Percentiles rank a stretch among this genome's conserved stretches.
Conservation (phyloP, 148 eudicot species). For the Rhododendron simsii region DNA sequence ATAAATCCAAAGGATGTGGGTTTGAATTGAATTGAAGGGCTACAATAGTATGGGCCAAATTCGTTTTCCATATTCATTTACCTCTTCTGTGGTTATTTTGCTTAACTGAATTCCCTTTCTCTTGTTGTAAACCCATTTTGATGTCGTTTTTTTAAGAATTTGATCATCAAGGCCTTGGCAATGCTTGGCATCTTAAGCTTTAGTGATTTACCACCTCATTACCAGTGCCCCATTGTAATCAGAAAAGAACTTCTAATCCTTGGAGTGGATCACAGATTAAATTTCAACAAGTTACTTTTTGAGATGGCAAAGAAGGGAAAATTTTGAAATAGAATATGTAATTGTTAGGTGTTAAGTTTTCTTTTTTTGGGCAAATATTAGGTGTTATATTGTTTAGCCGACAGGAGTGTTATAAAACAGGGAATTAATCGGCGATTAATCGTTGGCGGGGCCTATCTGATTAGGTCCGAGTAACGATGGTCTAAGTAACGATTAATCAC, state of each 20-base stretch:
- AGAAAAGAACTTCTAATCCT: neutral
- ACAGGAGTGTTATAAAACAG: neutral
- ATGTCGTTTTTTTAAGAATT: neutral
- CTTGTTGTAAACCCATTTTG: neutral
- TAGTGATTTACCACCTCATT: neutral
- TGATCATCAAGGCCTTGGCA: neutral
- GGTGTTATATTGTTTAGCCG: neutral
- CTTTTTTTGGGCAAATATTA: neutral
- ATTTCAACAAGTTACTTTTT: neutral
- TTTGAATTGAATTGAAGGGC: neutral
- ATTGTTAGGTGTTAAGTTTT: neutral
- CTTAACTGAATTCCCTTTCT: neutral
- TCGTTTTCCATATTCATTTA: neutral
- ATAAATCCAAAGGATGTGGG: neutral
- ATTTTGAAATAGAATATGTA: neutral
- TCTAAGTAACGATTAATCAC: too few relatives aligned
- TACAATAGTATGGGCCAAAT: neutral
- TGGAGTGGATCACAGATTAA: neutral
- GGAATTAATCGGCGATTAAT: too few relatives aligned
- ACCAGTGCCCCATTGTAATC: neutral
- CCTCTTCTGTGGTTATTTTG: neutral
- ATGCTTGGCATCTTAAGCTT: neutral
- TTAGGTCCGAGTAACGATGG: too few relatives aligned
- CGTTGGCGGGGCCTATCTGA: too few relatives aligned
- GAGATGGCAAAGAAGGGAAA: neutral